Evolutionary conservation across 75 land plant genomes (phyloP), one percentile per base, ranked within the genome.

Genomic region (Adiantum capillusveneris): DNA sequence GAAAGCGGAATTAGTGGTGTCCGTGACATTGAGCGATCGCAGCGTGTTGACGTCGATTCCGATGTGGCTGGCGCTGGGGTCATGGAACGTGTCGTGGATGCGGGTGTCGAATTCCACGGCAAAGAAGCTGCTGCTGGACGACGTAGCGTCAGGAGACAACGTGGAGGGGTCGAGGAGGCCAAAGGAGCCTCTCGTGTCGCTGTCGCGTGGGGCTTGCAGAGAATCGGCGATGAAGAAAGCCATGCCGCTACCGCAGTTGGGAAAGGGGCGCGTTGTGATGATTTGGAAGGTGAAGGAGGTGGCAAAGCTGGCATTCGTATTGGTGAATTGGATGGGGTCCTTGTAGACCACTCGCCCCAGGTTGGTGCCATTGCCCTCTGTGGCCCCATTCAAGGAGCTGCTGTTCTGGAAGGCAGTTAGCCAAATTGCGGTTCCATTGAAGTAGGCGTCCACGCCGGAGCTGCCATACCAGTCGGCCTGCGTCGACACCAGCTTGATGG

Each of bases 241-340:
- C 55, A 53, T 53, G 25, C 55, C 55, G 55, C 55, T 53, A 7
- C 55, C 55, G 9, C 29, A 22, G 37, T 34, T 9, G 37, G 37
- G 37, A 26, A 3, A 24, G 9, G 55, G 14, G 9, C 29, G 29
- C 12, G 25, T 53, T 2, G 55, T 26, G 55, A 53, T 26, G 28
- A 53, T 53, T 24, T 53, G 55, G 28, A 53, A 53, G 12, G 55
- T 25, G 28, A 53, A 53, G 25, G 55, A 53, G 29, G 55, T 53
- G 29, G 55, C 21, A 24, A 53, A 53, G 55, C 18, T 13, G 55
- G 5, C 14, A 24, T 3, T 18, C 28, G 28, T 5, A 14, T 1
- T 3, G 7, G 3, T 3, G 55, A 53, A 26, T 26, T 6, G 29
- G 28, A 53, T 12, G 29, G 55, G 55, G 1, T 53, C 28, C 55